Evolutionary conservation across 2,329 filamentous ascomycete genomes (phyloP).

Genomic region (Ascochyta lentis): DNA sequence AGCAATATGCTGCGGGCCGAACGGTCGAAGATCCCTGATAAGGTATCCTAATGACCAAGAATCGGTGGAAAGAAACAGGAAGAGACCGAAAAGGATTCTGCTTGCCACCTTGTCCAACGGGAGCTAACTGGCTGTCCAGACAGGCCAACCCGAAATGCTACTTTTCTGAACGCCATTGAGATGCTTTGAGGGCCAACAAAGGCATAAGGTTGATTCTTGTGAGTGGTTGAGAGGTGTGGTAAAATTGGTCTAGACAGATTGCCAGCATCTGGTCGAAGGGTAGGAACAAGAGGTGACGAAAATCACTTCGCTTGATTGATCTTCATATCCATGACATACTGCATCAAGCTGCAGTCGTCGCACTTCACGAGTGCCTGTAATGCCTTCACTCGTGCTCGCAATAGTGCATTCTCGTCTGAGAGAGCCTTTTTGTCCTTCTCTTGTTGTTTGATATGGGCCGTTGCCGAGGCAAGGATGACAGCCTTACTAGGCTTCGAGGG

Average conservation of each 20-base stretch:
- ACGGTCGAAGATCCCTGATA: neutral
- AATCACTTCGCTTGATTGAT: conserved; percentile 38
- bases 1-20: conserved; percentile 7
- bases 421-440: conserved; percentile 52
- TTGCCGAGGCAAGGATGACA: conserved; percentile 55
- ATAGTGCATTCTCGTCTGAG: conserved; percentile 48
- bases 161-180: conserved; percentile 26
- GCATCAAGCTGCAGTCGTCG: conserved; percentile 55
- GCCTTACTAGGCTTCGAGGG: conserved; percentile 54
- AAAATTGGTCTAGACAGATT: conserved; percentile 6
- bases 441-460: conserved; percentile 55
- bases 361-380: conserved; percentile 55
- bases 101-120: conserved; percentile 2
- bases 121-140: conserved; percentile 21
- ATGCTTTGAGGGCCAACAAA: conserved; percentile 15
- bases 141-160: conserved; percentile 15
- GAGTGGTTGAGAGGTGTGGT: conserved; percentile 1
- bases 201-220: neutral
- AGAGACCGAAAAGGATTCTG: conserved; percentile 4
- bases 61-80: conserved; percentile 1
- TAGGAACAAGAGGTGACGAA: neutral
- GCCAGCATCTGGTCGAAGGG: conserved; percentile 18
- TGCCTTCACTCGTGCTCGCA: conserved; percentile 51
- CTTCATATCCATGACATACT: conserved; percentile 52
- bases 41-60: neutral